Evolutionary conservation across 495 filamentous ascomycete genomes (phyloP).

Genomic region (Penicillium canescens): DNA sequence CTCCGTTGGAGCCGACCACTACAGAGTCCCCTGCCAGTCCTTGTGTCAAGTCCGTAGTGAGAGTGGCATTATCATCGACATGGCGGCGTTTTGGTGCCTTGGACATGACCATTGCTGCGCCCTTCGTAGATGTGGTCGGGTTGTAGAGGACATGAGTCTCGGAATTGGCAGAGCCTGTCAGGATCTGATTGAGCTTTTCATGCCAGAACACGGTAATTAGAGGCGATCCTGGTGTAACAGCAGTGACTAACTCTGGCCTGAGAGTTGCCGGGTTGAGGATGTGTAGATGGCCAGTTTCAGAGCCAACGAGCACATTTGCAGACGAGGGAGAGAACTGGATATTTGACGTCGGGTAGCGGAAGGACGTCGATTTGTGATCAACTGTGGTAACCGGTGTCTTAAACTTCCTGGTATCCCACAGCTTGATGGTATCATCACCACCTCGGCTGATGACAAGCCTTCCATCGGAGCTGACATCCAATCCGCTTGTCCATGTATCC

Average conservation of each 20-base stretch:
- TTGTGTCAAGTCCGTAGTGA: slow-evolving; percentile 77
- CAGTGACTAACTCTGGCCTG: slow-evolving; percentile 77
- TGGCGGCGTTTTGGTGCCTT: slow-evolving; percentile 92
- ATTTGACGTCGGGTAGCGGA: slow-evolving; percentile 77
- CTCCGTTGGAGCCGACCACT: slow-evolving; percentile 54
- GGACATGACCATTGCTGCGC: slow-evolving; percentile 87
- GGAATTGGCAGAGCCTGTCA: slow-evolving; percentile 88
- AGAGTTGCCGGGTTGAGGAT: slow-evolving; percentile 92
- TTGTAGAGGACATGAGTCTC: slow-evolving; percentile 90
- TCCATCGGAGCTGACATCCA: slow-evolving; percentile 91
- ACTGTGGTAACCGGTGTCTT: slow-evolving; percentile 80
- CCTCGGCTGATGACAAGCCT: slow-evolving; percentile 85
- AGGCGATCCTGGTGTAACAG: slow-evolving; percentile 78
- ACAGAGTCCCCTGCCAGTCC: slow-evolving; percentile 84
- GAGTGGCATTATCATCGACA: slow-evolving; percentile 84
- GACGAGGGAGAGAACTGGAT: slow-evolving; percentile 86
- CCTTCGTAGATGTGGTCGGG: slow-evolving; percentile 74
- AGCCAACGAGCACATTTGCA: slow-evolving; percentile 84
- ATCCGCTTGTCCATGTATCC: slow-evolving; percentile 88
- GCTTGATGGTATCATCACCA: slow-evolving; percentile 82
- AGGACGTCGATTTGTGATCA: slow-evolving; percentile 78
- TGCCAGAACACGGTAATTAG: slow-evolving; percentile 90
- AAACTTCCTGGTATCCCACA: slow-evolving; percentile 98
- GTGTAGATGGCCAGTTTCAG: slow-evolving; percentile 81
- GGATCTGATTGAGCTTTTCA: slow-evolving; percentile 89